Percentiles rank a stretch among this genome's conserved stretches.
phyloP scores from a whole-genome alignment of 371 early-diverging fungal genomes.

The Mortierella sp. region DNA sequence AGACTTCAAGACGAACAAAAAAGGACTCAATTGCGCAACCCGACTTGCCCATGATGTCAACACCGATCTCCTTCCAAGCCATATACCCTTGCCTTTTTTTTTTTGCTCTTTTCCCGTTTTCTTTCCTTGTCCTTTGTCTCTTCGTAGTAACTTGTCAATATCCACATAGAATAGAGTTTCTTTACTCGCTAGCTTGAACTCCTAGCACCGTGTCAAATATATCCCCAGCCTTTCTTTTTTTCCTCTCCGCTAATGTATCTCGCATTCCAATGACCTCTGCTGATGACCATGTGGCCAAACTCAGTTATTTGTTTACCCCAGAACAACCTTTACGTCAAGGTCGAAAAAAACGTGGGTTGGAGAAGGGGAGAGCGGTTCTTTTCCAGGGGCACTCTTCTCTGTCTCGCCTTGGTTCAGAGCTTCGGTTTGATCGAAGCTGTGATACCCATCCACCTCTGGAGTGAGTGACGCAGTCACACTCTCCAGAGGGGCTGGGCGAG shows the following conservation, averaged over 20 bases:
- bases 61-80: background rate
- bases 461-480: too few species aligned
- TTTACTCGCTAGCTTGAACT: background rate
- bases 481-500: too few species aligned
- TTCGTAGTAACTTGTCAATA: background rate
- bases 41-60: slow-evolving; percentile 3
- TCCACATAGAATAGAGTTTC: slow-evolving; percentile 11
- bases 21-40: background rate
- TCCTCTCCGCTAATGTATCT: background rate
- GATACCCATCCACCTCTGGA: too few species aligned
- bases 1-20: background rate
- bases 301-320: background rate
- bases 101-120: background rate
- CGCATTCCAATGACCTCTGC: background rate
- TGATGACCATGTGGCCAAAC: background rate
- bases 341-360: background rate
- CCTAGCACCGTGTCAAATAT: slow-evolving; percentile 2
- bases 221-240: background rate
- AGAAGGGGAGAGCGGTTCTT: background rate
- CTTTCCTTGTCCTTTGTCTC: background rate
- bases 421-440: too few species aligned
- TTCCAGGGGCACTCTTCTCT: background rate
- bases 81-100: slow-evolving; percentile 6
- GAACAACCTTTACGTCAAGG: background rate
- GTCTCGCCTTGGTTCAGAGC: too few species aligned